A percentile compares a stretch with the other conserved stretches of the same genome.
Conservation (phyloP, 768 basidiomycete species). For the Scleroderma bovista region DNA sequence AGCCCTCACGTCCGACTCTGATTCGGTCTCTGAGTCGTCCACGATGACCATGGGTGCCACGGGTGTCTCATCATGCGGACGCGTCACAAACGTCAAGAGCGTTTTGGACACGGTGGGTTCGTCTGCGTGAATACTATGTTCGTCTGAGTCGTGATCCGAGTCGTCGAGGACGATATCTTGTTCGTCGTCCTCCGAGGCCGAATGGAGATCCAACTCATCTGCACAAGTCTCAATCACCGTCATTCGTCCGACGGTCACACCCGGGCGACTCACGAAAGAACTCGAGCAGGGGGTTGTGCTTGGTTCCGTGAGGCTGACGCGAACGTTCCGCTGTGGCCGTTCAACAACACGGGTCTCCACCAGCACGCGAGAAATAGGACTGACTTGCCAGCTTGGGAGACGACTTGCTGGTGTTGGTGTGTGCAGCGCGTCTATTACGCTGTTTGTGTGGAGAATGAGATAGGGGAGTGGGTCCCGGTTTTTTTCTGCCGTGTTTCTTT, state of each 20-base stretch:
- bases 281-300: constrained; percentile 39
- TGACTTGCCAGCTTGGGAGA: constrained; percentile 11
- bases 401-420: too few relatives aligned
- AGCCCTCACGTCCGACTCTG: constrained; percentile 24
- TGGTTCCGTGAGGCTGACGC: constrained; percentile 1
- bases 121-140: constrained; percentile 20
- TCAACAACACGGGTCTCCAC: too few relatives aligned
- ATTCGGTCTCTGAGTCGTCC: constrained; percentile 29
- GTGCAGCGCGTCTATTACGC: constrained; percentile 1
- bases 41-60: background rate
- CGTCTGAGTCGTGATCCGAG: constrained; percentile 12
- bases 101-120: constrained; percentile 20
- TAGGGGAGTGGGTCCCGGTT: constrained; percentile 8
- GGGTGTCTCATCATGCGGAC: background rate
- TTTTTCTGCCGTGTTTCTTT: constrained; percentile 18
- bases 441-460: constrained; percentile 13
- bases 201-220: constrained; percentile 43
- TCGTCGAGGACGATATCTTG: constrained; percentile 16
- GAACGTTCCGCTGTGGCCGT: constrained; percentile 1
- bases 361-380: background rate
- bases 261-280: constrained; percentile 47
- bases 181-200: constrained; percentile 43
- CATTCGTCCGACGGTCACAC: background rate
- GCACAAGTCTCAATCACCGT: background rate
- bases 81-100: constrained; percentile 7